Evolutionary conservation across 176 grass and related monocot genomes (phyloP).

Genomic region (Cymbopogon citratus): DNA sequence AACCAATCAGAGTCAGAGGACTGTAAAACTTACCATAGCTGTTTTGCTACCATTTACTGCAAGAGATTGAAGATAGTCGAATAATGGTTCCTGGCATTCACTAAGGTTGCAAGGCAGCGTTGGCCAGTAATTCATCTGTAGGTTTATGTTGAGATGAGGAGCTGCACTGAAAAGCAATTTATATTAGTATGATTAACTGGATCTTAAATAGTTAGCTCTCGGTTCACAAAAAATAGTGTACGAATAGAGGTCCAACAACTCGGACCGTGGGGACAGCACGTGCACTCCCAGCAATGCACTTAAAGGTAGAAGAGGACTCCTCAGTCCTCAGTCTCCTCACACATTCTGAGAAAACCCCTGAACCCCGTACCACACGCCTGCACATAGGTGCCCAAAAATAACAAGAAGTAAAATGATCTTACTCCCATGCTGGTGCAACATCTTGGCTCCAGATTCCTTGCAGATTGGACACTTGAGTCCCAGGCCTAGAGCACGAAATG

Average conservation of each 20-base stretch:
- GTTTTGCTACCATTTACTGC: constrained; percentile 74
- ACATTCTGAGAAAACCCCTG: too few relatives aligned
- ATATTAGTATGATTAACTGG: constrained; percentile 16
- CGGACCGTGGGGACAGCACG: too few relatives aligned
- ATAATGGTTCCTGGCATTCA: constrained; percentile 84
- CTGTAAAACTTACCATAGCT: constrained; percentile 48
- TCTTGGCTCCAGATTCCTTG: constrained; percentile 85
- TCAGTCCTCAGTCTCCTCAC: too few relatives aligned
- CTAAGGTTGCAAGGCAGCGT: constrained; percentile 72
- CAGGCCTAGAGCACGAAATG: constrained; percentile 74
- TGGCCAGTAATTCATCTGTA: constrained; percentile 92
- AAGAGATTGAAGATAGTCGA: constrained; percentile 75
- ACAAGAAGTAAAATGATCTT: not conserved
- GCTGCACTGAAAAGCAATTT: constrained; percentile 55
- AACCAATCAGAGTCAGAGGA: not conserved
- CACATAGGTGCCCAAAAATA: too few relatives aligned
- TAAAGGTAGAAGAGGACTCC: too few relatives aligned
- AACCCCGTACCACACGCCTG: too few relatives aligned
- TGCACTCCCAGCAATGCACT: too few relatives aligned
- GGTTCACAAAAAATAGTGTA: not conserved
- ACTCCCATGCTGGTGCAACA: constrained; percentile 55
- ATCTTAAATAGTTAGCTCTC: not conserved
- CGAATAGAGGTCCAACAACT: too few relatives aligned
- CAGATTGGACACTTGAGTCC: constrained; percentile 66
- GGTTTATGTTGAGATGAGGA: constrained; percentile 78